Conservation (phyloP, 73 alveolate genomes). For the Blepharisma stoltei region DNA sequence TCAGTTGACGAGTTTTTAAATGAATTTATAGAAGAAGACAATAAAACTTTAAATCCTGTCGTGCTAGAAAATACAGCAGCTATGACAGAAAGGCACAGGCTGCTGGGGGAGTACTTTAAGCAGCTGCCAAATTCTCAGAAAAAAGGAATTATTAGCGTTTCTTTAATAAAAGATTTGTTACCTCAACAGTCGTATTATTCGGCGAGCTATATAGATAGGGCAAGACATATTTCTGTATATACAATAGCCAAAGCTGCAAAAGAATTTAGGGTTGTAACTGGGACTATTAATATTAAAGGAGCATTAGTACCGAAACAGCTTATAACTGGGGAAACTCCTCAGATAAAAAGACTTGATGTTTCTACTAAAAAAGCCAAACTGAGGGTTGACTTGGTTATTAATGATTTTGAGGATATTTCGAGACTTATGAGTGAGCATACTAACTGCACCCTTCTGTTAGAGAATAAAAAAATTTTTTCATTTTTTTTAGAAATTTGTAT, state of each 20-base stretch:
- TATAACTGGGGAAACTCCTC: neutral
- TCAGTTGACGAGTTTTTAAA: neutral
- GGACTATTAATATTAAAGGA: constrained; percentile 5
- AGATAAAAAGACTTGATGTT: neutral
- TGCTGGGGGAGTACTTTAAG: neutral
- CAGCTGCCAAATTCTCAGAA: neutral
- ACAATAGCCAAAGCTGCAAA: constrained; percentile 6
- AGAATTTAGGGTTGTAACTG: neutral
- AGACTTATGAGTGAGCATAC: too few relatives aligned
- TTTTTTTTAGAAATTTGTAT: too few relatives aligned
- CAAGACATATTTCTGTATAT: neutral
- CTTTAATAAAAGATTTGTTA: neutral
- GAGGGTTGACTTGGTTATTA: neutral
- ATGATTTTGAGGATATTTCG: too few relatives aligned
- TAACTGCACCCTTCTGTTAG: too few relatives aligned
- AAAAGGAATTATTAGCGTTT: neutral
- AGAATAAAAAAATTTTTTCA: too few relatives aligned
- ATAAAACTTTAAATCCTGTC: neutral
- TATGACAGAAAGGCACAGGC: neutral
- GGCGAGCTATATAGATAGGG: neutral
- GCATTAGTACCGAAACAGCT: neutral
- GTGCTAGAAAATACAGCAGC: neutral
- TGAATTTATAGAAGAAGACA: neutral
- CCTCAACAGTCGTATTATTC: constrained; percentile 2
- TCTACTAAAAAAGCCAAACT: neutral